Evolutionary conservation across 179 eudicot species (phyloP).

Genomic region (Patellifolia procumbens): DNA sequence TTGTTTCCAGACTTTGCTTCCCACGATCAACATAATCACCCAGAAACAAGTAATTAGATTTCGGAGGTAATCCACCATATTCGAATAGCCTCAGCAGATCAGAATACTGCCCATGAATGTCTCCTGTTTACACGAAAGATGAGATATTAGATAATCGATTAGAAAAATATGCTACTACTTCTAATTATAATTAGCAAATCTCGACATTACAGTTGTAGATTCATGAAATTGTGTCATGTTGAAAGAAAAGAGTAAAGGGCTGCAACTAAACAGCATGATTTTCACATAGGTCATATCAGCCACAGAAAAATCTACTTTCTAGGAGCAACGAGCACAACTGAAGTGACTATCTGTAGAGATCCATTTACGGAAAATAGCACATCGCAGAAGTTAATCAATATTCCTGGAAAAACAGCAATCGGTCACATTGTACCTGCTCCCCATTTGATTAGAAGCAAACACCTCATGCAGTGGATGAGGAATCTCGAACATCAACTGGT

Average conservation of each 20-base stretch:
- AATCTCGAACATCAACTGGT: no score
- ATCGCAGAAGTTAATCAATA: neutral
- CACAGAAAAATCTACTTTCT: no score
- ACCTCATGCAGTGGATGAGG: neutral
- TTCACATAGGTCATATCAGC: neutral
- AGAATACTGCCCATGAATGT: constrained; percentile 71
- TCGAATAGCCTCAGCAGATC: constrained; percentile 75
- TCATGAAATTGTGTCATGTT: neutral
- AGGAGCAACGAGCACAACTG: no score
- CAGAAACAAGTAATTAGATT: constrained; percentile 66
- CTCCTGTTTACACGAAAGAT: constrained; percentile 43
- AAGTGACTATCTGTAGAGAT: no score
- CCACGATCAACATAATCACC: constrained; percentile 84
- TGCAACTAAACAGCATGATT: neutral
- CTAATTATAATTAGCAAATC: neutral
- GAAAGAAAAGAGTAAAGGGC: no score
- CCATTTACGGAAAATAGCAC: no score
- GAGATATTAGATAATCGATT: constrained; percentile 1
- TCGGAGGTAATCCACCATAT: constrained; percentile 68
- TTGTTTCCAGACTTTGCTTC: constrained; percentile 73
- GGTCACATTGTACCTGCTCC: neutral
- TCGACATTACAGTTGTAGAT: no score
- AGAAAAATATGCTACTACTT: neutral
- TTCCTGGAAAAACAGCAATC: neutral
- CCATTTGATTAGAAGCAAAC: neutral